Evolutionary conservation across 2,329 filamentous ascomycete genomes (phyloP).

Genomic region (Rutstroemia sp.): DNA sequence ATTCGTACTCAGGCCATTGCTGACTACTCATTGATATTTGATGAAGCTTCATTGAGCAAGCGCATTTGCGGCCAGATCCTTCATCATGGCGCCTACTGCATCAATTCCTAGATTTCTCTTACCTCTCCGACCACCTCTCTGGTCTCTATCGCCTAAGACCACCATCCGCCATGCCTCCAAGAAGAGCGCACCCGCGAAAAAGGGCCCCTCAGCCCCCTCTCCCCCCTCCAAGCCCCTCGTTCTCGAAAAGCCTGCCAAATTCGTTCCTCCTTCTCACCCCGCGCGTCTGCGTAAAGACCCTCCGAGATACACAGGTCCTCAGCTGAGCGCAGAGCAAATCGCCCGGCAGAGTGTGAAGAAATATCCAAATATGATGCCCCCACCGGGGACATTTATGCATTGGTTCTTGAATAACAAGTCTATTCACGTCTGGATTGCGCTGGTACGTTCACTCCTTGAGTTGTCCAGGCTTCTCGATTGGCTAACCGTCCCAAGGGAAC

Average conservation of each 20-base stretch:
- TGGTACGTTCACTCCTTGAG: constrained; percentile 48
- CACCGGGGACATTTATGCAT: constrained; percentile 72
- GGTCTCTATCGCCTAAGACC: constrained; percentile 34
- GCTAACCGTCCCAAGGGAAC: constrained; percentile 16
- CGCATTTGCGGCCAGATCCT: neutral
- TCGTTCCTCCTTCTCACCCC: constrained; percentile 87
- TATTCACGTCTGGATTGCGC: constrained; percentile 75
- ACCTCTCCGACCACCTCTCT: constrained; percentile 51
- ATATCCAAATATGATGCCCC: constrained; percentile 87
- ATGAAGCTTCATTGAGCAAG: too few species aligned
- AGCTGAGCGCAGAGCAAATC: constrained; percentile 57
- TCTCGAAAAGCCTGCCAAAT: constrained; percentile 81
- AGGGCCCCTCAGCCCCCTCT: neutral
- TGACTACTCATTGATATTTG: neutral
- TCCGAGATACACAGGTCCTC: constrained; percentile 64
- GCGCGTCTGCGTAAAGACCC: constrained; percentile 52
- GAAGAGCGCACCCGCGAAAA: constrained; percentile 20
- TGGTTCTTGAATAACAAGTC: constrained; percentile 73
- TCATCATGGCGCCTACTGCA: constrained; percentile 33
- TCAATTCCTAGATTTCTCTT: constrained; percentile 62
- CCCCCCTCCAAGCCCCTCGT: constrained; percentile 49
- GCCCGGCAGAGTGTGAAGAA: constrained; percentile 59
- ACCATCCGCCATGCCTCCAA: constrained; percentile 31
- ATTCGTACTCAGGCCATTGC: neutral
- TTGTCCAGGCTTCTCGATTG: neutral